Conservation (phyloP, 2,329 filamentous ascomycete genomes). For the Sporothrix pseudoabietina region DNA sequence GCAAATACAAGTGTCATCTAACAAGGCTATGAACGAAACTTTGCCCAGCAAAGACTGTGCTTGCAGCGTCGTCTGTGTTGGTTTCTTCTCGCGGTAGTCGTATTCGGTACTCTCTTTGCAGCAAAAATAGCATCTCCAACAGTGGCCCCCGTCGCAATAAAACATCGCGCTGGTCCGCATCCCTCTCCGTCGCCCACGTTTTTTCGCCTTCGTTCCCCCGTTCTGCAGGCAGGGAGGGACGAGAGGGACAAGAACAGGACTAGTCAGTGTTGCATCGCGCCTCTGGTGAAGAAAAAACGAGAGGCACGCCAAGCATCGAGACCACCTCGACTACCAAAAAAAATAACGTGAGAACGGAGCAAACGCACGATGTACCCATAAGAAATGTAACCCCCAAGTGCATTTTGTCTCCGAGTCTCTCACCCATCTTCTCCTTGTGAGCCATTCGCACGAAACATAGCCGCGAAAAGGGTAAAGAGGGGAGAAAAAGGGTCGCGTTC, state of each 20-base stretch:
- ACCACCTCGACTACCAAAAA: background rate
- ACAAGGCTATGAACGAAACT: background rate
- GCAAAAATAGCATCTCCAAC: background rate
- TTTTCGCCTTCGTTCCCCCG: background rate
- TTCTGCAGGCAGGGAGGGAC: background rate
- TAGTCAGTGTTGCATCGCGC: conserved; percentile 21
- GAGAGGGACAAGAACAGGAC: background rate
- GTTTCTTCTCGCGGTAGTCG: background rate
- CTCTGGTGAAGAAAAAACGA: background rate
- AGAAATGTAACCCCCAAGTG: conserved; percentile 11
- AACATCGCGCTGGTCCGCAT: background rate
- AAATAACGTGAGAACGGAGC: conserved; percentile 21
- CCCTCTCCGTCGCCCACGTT: background rate
- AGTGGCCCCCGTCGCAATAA: background rate
- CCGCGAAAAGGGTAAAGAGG: background rate
- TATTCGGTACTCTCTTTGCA: background rate
- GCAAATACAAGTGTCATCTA: background rate
- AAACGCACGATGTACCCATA: conserved; percentile 10
- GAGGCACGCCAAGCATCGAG: background rate
- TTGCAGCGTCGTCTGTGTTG: too few species aligned
- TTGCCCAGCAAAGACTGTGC: background rate
- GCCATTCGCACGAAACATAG: background rate
- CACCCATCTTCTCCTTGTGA: background rate
- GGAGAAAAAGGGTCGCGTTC: background rate
- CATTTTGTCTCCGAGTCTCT: background rate